phyloP scores from a whole-genome alignment of 2,329 filamentous ascomycete genomes.

The Pseudogymnoascus sp. region DNA sequence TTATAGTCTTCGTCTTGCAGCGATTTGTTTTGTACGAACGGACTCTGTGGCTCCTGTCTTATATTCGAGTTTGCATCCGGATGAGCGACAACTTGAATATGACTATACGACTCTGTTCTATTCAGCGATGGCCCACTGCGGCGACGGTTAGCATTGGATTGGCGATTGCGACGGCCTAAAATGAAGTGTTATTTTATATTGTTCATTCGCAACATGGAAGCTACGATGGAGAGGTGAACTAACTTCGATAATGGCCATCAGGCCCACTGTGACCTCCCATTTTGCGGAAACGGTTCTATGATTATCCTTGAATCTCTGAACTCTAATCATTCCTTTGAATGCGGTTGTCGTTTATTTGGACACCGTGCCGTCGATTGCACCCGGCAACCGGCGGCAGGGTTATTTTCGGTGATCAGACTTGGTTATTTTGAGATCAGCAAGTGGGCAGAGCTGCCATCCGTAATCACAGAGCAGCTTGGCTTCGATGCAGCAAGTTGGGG shows the following conservation, averaged over 20 bases:
- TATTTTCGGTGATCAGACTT: background rate
- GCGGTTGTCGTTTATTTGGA: background rate
- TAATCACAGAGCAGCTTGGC: background rate
- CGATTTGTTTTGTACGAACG: background rate
- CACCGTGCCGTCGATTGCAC: background rate
- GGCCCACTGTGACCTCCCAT: background rate
- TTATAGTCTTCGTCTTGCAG: background rate
- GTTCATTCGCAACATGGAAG: background rate
- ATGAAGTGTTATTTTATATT: background rate
- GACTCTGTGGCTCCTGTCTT: background rate
- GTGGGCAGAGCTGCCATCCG: background rate
- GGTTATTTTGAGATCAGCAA: background rate
- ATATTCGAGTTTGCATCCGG: background rate
- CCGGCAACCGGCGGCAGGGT: background rate
- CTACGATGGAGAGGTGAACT: background rate
- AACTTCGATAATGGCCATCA: conserved; percentile 2
- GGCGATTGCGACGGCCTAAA: background rate
- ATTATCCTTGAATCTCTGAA: background rate
- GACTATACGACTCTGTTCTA: conserved; percentile 1
- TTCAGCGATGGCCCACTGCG: background rate
- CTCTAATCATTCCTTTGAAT: background rate
- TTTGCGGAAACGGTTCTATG: background rate
- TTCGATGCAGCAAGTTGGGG: background rate
- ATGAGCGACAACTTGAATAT: background rate
- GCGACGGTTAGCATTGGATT: background rate